Evolutionary conservation across 257 asterid species (phyloP).

Genomic region (Thymus quinquecostatus): DNA sequence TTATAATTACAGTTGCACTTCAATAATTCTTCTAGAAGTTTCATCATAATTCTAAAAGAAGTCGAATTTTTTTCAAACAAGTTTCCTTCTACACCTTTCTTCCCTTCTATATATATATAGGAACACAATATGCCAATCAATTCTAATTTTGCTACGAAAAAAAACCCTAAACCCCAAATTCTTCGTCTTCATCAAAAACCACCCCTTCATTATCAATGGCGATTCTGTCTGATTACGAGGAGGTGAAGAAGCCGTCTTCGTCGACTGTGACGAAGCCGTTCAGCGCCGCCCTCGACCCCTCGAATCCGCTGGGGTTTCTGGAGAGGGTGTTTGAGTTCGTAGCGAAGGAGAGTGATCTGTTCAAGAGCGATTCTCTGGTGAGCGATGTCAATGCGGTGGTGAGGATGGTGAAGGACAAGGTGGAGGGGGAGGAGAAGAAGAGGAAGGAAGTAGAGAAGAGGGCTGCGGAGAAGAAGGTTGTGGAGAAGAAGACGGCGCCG

Average conservation of each 20-base stretch:
- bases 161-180: neutral
- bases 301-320: constrained; percentile 70
- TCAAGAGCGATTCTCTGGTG: constrained; percentile 69
- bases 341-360: constrained; percentile 74
- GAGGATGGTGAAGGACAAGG: constrained; percentile 67
- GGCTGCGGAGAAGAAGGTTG: constrained; percentile 26
- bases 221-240: constrained; percentile 72
- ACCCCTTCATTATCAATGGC: constrained; percentile 47
- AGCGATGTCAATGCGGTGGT: constrained; percentile 74
- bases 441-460: constrained; percentile 37
- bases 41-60: neutral
- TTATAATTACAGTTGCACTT: no score
- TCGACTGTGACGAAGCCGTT: constrained; percentile 48
- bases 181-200: neutral
- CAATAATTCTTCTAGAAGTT: constrained; percentile 23
- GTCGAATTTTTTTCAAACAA: no score
- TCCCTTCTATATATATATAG: constrained; percentile 3
- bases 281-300: constrained; percentile 60
- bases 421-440: constrained; percentile 47
- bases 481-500: constrained; percentile 31
- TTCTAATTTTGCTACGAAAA: no score
- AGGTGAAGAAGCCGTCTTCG: constrained; percentile 38
- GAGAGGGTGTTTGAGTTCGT: constrained; percentile 65
- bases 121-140: no score
- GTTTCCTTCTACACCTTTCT: neutral